A percentile compares a stretch with the other conserved stretches of the same genome.
Evolutionary conservation across 2,329 filamentous ascomycete species (phyloP).

Genomic region (Fusarium goolgardi): DNA sequence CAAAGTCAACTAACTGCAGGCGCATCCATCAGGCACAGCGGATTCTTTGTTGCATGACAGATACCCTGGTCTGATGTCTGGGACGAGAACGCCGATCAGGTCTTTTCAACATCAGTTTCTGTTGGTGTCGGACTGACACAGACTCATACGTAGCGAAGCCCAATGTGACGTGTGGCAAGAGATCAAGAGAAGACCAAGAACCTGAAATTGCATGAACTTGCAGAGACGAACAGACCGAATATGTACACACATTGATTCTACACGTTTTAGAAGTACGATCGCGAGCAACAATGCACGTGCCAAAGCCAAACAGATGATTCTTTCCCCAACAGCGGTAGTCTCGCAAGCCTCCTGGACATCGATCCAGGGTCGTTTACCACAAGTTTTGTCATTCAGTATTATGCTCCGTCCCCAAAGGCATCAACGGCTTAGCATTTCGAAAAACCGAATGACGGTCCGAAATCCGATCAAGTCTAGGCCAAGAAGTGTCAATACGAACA

Average conservation of each 20-base stretch:
- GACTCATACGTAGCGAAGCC: constrained; percentile 27
- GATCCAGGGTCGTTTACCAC: constrained; percentile 29
- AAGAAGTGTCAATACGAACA: constrained; percentile 29
- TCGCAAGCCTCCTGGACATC: constrained; percentile 29
- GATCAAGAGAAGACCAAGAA: neutral
- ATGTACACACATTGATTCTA: neutral
- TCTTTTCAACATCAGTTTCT: constrained; percentile 11
- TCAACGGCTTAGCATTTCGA: constrained; percentile 26
- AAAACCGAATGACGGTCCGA: constrained; percentile 24
- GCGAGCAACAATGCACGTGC: neutral
- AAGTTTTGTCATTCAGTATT: constrained; percentile 12
- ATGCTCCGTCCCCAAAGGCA: constrained; percentile 17
- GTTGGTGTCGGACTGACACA: constrained; percentile 15
- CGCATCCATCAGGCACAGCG: constrained; percentile 29
- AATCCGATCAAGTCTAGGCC: constrained; percentile 33
- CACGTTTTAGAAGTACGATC: neutral
- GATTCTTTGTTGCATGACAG: constrained; percentile 44
- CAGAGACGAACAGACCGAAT: neutral
- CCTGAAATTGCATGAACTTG: neutral
- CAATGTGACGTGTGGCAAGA: constrained; percentile 30
- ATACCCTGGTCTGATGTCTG: constrained; percentile 41
- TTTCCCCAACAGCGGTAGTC: constrained; percentile 33
- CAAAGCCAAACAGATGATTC: constrained; percentile 1
- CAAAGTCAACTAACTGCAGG: constrained; percentile 24
- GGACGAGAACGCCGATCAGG: constrained; percentile 36